A percentile compares a stretch with the other conserved stretches of the same genome.
phyloP scores from a whole-genome alignment of 2,329 filamentous ascomycete genomes.

The Coniochaeta sp. region DNA sequence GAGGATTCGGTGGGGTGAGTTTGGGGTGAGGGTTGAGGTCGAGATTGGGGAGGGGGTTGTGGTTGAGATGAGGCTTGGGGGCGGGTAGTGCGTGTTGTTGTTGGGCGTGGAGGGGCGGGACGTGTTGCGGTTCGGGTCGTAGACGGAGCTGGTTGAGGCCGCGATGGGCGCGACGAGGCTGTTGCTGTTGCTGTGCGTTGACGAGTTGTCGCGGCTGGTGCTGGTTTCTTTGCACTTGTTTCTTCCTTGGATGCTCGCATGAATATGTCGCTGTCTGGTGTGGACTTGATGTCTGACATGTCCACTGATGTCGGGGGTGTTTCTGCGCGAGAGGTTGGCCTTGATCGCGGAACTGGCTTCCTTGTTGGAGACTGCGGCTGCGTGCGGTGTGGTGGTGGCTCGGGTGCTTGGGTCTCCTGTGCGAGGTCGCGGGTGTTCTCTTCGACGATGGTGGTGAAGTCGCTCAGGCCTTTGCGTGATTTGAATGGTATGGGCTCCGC shows the following conservation, averaged over 20 bases:
- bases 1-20: neutral
- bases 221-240: neutral
- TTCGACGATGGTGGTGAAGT: conserved; percentile 39
- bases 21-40: neutral
- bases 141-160: conserved; percentile 8
- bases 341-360: conserved; percentile 7
- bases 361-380: conserved; percentile 18
- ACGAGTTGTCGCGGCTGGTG: neutral
- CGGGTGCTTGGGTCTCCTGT: conserved; percentile 19
- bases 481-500: conserved; percentile 23
- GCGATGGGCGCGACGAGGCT: neutral
- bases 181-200: neutral
- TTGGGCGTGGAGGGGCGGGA: neutral
- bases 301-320: conserved; percentile 12
- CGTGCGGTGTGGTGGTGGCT: conserved; percentile 23
- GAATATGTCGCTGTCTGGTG: conserved; percentile 17
- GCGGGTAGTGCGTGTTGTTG: neutral
- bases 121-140: neutral
- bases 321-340: neutral
- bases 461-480: conserved; percentile 21
- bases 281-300: conserved; percentile 14
- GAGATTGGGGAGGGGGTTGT: neutral
- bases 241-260: conserved; percentile 4
- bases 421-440: conserved; percentile 38
- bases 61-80: neutral